A percentile compares a stretch with the other conserved stretches of the same genome.
These are phyloP conservation scores for Metarhizium humberi DNA, from an alignment of 2,329 filamentous ascomycete genomes.

Conservation along the genomic window DNA sequence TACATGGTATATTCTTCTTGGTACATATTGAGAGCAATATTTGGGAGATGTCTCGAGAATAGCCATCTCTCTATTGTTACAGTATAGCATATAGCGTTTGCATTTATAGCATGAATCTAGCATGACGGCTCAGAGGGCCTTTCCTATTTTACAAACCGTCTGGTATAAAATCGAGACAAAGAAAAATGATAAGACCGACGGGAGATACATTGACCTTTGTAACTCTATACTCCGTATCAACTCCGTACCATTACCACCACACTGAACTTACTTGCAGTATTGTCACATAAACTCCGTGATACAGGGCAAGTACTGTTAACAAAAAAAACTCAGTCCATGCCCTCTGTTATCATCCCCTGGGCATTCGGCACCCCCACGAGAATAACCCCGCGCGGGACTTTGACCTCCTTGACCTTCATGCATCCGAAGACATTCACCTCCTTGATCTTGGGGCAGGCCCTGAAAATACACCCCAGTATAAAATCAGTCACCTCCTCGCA, in stretches of 20 bases:
- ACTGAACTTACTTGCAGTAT: not conserved
- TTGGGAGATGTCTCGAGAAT: no score
- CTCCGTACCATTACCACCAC: not conserved
- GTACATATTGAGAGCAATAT: no score
- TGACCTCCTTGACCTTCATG: conserved; percentile 49
- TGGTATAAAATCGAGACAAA: not conserved
- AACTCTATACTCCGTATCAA: not conserved
- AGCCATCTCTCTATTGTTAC: no score
- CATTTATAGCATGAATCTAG: no score
- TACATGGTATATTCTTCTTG: no score
- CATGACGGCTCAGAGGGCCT: no score
- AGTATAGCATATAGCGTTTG: no score
- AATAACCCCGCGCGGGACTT: conserved; percentile 45
- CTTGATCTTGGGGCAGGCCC: conserved; percentile 49
- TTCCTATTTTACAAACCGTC: not conserved
- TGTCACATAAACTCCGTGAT: not conserved
- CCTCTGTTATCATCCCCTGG: conserved; percentile 50
- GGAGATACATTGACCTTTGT: not conserved
- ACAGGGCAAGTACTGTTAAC: not conserved
- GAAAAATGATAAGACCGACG: not conserved
- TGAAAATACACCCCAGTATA: conserved; percentile 54
- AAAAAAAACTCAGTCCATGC: conserved; percentile 15
- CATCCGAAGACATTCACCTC: conserved; percentile 56
- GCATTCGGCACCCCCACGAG: conserved; percentile 51
- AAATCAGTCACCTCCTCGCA: conserved; percentile 58